Base-by-base conservation (phyloP, 306 rosid species). In the Vigna hirtella region DNA sequence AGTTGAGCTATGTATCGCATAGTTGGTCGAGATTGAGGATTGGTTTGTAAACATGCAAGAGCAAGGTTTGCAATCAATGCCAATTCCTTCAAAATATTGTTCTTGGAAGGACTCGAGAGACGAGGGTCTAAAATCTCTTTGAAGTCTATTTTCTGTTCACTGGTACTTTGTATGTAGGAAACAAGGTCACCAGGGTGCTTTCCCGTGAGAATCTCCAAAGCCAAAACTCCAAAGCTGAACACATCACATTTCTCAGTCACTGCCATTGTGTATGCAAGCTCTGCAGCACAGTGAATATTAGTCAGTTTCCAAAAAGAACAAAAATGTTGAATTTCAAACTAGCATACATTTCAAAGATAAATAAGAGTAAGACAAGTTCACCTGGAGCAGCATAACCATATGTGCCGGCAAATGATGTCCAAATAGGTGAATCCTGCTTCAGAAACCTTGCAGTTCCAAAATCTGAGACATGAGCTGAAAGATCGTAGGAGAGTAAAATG, bases 341-440 rank as follows among this genome's bases (percentile, higher is more conserved):
- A 4, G 32, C 32, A 30, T 30, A 30, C 3, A 30, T 30, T 30
- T 30, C 32, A 30, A 30, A 30, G 12, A 43, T 3, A 40, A 16
- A 9, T 40, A 10, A 45, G 0, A 67, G 9, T 4, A 0, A 20
- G 13, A 24, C 0, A 53, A 34, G 26, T 47, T 57, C 9, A 87
- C 88, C 88, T 84, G 90, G 90, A 43, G 88, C 88, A 73, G 85
- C 84, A 62, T 87, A 84, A 24, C 88, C 90, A 62, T 78, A 79
- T 65, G 90, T 84, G 24, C 88, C 88, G 0, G 85, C 88, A 76
- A 87, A 75, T 4, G 87, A 6, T 3, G 90, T 86, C 90, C 86
- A 86, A 24, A 66, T 42, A 14, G 83, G 53, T 0, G 87, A 65
- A 18, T 86, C 70, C 4, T 66, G 82, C 74, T 81, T 86, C 36